Percentiles rank a stretch among this genome's conserved stretches.
These are phyloP conservation scores for Pleurotus salmoneostramineus DNA, from an alignment of 768 basidiomycete genomes.

Conservation along the genomic window DNA sequence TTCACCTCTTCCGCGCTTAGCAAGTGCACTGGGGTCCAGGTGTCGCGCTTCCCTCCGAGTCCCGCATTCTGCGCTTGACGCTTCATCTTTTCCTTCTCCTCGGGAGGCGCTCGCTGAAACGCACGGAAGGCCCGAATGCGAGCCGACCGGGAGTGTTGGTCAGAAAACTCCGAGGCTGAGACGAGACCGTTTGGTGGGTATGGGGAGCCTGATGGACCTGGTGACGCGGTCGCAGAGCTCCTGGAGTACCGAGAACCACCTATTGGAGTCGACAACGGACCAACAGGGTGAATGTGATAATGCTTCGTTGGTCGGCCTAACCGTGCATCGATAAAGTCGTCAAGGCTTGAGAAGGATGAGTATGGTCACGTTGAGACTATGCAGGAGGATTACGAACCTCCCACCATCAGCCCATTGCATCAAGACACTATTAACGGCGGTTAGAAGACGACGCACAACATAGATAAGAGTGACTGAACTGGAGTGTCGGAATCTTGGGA, in stretches of 20 bases:
- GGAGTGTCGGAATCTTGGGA: slow-evolving; percentile 81
- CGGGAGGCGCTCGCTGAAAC: slow-evolving; percentile 59
- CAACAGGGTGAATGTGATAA: slow-evolving; percentile 38
- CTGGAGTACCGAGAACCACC: slow-evolving; percentile 3
- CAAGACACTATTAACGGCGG: slow-evolving; percentile 48
- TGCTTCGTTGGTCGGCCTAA: slow-evolving; percentile 58
- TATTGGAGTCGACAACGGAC: slow-evolving; percentile 17
- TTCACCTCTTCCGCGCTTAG: slow-evolving; percentile 82
- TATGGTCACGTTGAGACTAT: not conserved
- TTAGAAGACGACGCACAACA: not conserved
- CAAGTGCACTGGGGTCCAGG: slow-evolving; percentile 77
- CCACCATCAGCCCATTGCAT: slow-evolving; percentile 96
- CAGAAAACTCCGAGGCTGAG: slow-evolving; percentile 16
- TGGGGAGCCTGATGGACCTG: slow-evolving; percentile 7
- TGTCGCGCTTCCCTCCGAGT: slow-evolving; percentile 38
- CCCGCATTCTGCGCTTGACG: not conserved
- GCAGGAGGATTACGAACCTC: slow-evolving; percentile 30
- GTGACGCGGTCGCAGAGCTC: slow-evolving; percentile 25
- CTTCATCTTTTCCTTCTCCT: slow-evolving; percentile 58
- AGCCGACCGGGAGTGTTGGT: slow-evolving; percentile 56
- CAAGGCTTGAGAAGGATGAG: slow-evolving; percentile 43
- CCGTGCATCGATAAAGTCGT: slow-evolving; percentile 82
- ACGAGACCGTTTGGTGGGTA: slow-evolving; percentile 13
- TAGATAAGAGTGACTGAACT: slow-evolving; percentile 44
- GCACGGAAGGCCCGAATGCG: slow-evolving; percentile 76